Evolutionary conservation across 116 monocot genomes (phyloP), one percentile per base, ranked within the genome.

Genomic region (Iris pallida): DNA sequence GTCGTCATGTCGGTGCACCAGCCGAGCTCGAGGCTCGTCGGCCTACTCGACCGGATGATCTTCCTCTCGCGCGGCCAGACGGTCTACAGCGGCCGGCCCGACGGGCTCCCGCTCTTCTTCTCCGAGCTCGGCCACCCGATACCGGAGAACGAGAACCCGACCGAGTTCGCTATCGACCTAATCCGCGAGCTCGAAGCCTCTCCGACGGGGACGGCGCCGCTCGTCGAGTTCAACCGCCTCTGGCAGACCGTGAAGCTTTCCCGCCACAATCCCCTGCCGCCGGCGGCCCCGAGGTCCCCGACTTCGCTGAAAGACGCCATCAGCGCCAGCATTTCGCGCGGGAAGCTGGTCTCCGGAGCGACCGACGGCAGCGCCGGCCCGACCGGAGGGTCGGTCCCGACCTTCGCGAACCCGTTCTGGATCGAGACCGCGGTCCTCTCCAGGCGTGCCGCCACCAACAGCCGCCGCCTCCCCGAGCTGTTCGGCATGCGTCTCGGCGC

Each of bases 271-370:
- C 1, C 61, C 13, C 54, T 5, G 30, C 61, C 18, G n/a, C n/a
- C n/a, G n/a, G n/a, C n/a, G 7, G 9, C 20, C 8, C 40, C 4
- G 59, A 47, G 0, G 9, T 20, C 16, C 15, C 20, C 51, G 11
- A 11, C 65, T n/a, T 65, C 68, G 6, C 40, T 73, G 14, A 68
- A 65, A n/a, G 63, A 61, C 20, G 68, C 79, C 17, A 73, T 79
- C 40, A 55, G 53, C 4, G 68, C 72, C 19, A 83, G 79, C 68
- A 84, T 87, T 30, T 82, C 87, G 2, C 80, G 90, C 16, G 94
- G 94, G 45, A 94, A 90, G 76, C 85, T 90, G 16, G 84, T 90
- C 14, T 85, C 90, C 11, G 87, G 85, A 57, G 80, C 71, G 9
- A 79, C 71, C 0, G 79, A 82, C 43, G 60, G 47, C 4, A 18